Evolutionary conservation across 225 moss, liverwort and hornwort genomes (phyloP).

Genomic region (Thuidium tamariscinum): DNA sequence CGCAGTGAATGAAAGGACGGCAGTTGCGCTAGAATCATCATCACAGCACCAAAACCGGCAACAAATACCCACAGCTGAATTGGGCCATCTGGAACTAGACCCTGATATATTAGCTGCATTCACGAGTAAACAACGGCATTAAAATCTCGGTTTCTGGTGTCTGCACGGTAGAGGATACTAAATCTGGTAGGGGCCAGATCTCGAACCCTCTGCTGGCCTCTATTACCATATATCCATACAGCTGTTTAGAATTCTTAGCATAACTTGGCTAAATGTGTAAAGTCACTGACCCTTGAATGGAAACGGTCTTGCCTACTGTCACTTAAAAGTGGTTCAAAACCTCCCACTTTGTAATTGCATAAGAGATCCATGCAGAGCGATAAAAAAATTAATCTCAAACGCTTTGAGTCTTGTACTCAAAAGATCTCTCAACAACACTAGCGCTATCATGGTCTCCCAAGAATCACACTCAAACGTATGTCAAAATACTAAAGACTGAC

Average conservation of each 20-base stretch:
- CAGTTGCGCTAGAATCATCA: constrained; percentile 38
- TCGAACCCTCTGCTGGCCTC: background rate
- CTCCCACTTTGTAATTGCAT: background rate
- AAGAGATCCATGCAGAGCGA: background rate
- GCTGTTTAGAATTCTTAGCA: background rate
- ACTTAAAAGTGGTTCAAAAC: background rate
- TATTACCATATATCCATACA: background rate
- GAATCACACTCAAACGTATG: background rate
- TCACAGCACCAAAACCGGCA: constrained; percentile 20
- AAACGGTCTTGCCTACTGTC: background rate
- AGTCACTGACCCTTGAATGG: background rate
- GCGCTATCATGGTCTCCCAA: background rate
- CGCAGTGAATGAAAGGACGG: constrained; percentile 55
- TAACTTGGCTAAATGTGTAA: background rate
- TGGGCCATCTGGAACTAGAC: constrained; percentile 28
- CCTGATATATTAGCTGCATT: constrained; percentile 47
- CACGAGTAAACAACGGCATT: background rate
- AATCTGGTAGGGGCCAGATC: background rate
- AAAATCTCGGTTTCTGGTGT: background rate
- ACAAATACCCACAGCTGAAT: constrained; percentile 35
- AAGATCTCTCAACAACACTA: background rate
- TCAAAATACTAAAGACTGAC: background rate
- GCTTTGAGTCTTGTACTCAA: too few species aligned
- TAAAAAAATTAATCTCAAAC: background rate
- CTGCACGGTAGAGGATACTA: background rate